Base-by-base conservation (phyloP, 2,329 filamentous ascomycete genomes). In the Proliferodiscus dingleyae region DNA sequence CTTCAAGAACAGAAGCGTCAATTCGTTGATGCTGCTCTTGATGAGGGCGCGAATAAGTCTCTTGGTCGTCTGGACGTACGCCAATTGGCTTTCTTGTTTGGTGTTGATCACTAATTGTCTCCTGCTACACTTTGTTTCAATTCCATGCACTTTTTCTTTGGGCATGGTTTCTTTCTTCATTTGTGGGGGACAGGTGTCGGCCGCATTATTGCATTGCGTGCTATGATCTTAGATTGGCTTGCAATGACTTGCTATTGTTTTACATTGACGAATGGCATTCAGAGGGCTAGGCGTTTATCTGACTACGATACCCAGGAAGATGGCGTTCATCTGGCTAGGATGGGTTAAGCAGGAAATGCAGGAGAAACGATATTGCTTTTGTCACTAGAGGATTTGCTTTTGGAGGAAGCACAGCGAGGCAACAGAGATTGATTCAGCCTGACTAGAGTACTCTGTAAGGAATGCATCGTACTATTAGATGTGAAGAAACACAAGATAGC, bases 1-100 rank as follows among this genome's bases (percentile, higher is more conserved):
- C 69, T 95, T 13, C 89, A 95, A 62, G 78, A 90, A 41, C 74
- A 79, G 64, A 96, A 95, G 70, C 78, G 85, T 18, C 73, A 78
- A 34, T 70, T 94, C 29, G 87, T 95, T 29, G 82, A 87, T 50
- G 76, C 80, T 8, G 90, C 89, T 1, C 74, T 96, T 18, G 87
- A 93, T 57, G 88, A 94, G 66, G 77, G 78, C 21, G 84, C 81
- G 30, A 77, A 77, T 26, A 77, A 78, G 59, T 78, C 73, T 48
- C 71, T 94, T 41, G 79, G 80, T 6, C 74, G 86, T 32, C 72
- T 95, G 15, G 57, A 51, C 32, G 45, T 49, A n/a, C 37, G 29
- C 7, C 53, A 62, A 40, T 49, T 63, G 13, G 54, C 54, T 9
- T 63, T 55, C 46, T 46, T 63, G 2, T 63, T 63, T 28, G 58